Conservation (phyloP, 179 eudicot genomes). For the Pouteria campechiana region DNA sequence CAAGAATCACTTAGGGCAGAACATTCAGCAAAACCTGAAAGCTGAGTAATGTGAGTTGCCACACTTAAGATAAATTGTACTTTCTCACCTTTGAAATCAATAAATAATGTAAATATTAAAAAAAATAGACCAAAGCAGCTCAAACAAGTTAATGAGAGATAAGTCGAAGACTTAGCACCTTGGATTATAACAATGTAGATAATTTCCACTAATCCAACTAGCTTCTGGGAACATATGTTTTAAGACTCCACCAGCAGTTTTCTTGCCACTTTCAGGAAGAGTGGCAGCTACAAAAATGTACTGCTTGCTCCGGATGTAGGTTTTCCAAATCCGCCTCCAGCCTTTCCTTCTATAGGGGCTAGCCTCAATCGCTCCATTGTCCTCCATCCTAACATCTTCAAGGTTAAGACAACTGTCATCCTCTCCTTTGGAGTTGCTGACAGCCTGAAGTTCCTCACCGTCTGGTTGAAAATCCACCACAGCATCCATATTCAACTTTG, state of each 20-base stretch:
- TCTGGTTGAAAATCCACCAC: constrained; percentile 18
- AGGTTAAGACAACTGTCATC: constrained; percentile 19
- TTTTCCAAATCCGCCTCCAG: constrained; percentile 72
- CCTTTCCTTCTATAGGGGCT: constrained; percentile 29
- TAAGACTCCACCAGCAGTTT: constrained; percentile 82
- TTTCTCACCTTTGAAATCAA: too few relatives aligned
- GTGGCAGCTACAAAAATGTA: constrained; percentile 94
- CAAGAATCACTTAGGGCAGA: too few relatives aligned
- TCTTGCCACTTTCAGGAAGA: constrained; percentile 84
- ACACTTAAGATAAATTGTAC: too few relatives aligned
- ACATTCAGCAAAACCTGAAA: too few relatives aligned
- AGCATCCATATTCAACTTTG: constrained; percentile 17
- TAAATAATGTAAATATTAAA: too few relatives aligned
- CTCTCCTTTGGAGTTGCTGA: constrained; percentile 16
- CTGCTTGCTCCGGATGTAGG: constrained; percentile 76
- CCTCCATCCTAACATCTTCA: constrained; percentile 16
- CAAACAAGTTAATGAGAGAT: too few relatives aligned
- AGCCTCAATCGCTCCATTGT: constrained; percentile 11
- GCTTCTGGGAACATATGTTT: constrained; percentile 83
- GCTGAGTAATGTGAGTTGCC: too few relatives aligned
- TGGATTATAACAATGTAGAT: constrained; percentile 81
- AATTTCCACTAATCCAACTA: constrained; percentile 79
- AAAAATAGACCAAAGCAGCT: background rate
- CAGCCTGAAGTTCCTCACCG: constrained; percentile 16
- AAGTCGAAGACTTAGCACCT: constrained; percentile 30